These are phyloP conservation scores for Helicostylum pulchrum DNA, from an alignment of 192 early-diverging fungal genomes.

Conservation along the genomic window DNA sequence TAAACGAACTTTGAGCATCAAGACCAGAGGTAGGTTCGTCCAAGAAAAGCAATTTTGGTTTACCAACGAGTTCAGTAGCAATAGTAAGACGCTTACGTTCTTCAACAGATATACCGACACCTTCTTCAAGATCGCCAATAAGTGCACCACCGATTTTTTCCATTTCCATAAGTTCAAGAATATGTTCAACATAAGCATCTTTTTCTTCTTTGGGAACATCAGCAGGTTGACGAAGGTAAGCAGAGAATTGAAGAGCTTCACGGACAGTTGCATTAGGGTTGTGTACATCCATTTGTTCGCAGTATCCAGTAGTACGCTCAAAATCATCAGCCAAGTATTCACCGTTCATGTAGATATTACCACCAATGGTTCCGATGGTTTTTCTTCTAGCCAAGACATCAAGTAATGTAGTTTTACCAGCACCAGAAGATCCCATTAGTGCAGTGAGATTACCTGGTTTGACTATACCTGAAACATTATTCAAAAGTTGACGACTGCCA, in stretches of 20 bases:
- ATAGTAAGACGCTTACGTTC: constrained; percentile 82
- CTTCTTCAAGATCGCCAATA: constrained; percentile 47
- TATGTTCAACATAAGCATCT: constrained; percentile 49
- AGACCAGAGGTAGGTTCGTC: constrained; percentile 72
- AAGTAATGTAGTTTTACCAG: constrained; percentile 79
- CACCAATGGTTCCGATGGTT: constrained; percentile 61
- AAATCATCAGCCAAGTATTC: constrained; percentile 45
- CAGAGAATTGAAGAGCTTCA: constrained; percentile 83
- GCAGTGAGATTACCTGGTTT: constrained; percentile 78
- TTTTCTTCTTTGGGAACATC: constrained; percentile 51
- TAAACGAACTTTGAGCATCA: constrained; percentile 78
- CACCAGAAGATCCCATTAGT: constrained; percentile 92
- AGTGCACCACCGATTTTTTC: constrained; percentile 54
- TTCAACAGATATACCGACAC: constrained; percentile 75
- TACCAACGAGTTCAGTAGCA: constrained; percentile 79
- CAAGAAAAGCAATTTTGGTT: constrained; percentile 74
- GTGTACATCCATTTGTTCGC: constrained; percentile 89
- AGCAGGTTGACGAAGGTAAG: constrained; percentile 65
- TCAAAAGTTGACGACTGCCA: constrained; percentile 61
- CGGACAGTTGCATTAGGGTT: constrained; percentile 85
- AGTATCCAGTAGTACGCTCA: constrained; percentile 66
- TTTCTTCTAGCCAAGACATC: constrained; percentile 76
- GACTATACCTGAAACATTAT: constrained; percentile 67
- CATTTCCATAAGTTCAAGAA: constrained; percentile 53
- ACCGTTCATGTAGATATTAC: constrained; percentile 59